Evolutionary conservation across 2,329 filamentous ascomycete species (phyloP).

Genomic region (Malbranchea zuffiana): DNA sequence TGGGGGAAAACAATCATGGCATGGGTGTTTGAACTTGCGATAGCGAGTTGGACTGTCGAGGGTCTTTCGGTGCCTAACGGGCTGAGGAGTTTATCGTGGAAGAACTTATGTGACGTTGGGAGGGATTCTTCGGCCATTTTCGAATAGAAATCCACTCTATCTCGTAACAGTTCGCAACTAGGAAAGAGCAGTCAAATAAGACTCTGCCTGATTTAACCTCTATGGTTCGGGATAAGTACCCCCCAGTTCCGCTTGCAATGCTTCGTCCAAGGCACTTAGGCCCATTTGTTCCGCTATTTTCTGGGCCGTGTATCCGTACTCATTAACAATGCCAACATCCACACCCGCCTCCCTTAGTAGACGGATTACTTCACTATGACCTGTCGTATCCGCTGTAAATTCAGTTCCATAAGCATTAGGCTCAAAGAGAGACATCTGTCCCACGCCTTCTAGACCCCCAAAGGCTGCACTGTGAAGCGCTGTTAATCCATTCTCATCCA

Average conservation of each 20-base stretch:
- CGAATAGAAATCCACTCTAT: too few species aligned
- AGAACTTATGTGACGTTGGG: constrained; percentile 15
- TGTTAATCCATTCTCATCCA: background rate
- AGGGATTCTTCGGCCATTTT: constrained; percentile 7
- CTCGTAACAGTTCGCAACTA: too few species aligned
- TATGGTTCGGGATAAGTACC: background rate
- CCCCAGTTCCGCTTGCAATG: background rate
- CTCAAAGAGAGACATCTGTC: background rate
- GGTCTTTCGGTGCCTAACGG: constrained; percentile 18
- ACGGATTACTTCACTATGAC: background rate
- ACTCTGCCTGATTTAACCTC: background rate
- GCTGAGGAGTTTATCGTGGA: constrained; percentile 16
- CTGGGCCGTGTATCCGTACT: background rate
- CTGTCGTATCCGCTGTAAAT: background rate
- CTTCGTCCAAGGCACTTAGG: background rate
- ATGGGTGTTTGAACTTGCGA: constrained; percentile 21
- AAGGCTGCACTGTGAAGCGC: background rate
- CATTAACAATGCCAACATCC: background rate
- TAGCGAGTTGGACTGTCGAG: constrained; percentile 22
- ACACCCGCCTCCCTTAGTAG: background rate
- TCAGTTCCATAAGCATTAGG: too few species aligned
- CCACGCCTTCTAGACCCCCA: background rate
- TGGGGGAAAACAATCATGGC: constrained; percentile 19
- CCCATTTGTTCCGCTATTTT: background rate
- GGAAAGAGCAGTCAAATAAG: background rate